Percentiles rank a stretch among this genome's conserved stretches.
phyloP scores from a whole-genome alignment of 805 yeast genomes.

The Isabelozyma pseudorhagii region DNA sequence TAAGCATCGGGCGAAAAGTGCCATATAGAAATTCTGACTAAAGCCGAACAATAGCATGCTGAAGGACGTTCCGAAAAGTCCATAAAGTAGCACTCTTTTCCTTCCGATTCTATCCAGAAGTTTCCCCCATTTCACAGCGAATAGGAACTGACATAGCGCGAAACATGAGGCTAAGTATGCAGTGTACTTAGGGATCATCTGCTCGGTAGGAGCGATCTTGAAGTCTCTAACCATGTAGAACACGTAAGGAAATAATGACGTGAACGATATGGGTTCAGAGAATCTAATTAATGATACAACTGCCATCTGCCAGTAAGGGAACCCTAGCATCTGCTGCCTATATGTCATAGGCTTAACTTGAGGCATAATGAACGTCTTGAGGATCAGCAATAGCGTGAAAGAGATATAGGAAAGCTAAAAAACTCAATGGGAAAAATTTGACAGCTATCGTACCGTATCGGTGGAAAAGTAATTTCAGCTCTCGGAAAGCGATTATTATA shows the following conservation, averaged over 20 bases:
- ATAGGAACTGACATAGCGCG: slow-evolving; percentile 20
- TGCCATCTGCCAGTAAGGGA: slow-evolving; percentile 48
- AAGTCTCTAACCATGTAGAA: slow-evolving; percentile 23
- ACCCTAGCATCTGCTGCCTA: slow-evolving; percentile 47
- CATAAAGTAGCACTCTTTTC: slow-evolving; percentile 21
- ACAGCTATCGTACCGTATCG: too few species aligned
- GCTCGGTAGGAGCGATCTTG: slow-evolving; percentile 13
- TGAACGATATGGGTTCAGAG: slow-evolving; percentile 46
- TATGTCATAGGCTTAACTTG: slow-evolving; percentile 15
- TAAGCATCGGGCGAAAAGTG: slow-evolving; percentile 23
- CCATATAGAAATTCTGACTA: slow-evolving; percentile 23
- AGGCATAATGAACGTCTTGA: background rate
- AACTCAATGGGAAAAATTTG: too few species aligned
- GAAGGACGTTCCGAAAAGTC: slow-evolving; percentile 23
- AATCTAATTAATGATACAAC: slow-evolving; percentile 42
- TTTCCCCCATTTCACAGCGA: slow-evolving; percentile 27
- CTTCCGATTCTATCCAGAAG: slow-evolving; percentile 27
- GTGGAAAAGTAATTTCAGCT: too few species aligned
- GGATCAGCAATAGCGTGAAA: background rate
- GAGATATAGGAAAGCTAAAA: too few species aligned
- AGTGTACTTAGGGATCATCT: slow-evolving; percentile 16
- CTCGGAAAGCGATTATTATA: too few species aligned
- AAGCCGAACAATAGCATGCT: slow-evolving; percentile 27
- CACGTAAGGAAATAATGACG: slow-evolving; percentile 25
- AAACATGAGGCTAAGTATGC: slow-evolving; percentile 19